phyloP scores from a whole-genome alignment of 2,329 filamentous ascomycete genomes.

The Ascochyta pisi region DNA sequence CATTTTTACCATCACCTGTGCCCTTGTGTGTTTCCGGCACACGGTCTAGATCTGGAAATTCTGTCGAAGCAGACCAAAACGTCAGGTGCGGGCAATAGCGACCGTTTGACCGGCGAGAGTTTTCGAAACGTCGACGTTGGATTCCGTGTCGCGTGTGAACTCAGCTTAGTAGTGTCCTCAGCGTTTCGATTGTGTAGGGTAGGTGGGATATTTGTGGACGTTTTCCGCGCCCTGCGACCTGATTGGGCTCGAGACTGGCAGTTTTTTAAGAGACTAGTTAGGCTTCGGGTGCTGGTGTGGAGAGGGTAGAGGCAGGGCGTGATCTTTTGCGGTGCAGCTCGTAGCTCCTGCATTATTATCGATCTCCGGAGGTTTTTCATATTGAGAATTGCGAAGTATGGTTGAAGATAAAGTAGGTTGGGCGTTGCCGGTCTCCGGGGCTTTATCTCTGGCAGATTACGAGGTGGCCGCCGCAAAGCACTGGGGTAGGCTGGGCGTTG shows the following conservation, averaged over 20 bases:
- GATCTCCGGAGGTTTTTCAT: too few species aligned
- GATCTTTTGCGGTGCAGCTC: background rate
- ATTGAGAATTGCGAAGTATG: too few species aligned
- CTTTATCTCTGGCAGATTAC: background rate
- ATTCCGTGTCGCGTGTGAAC: background rate
- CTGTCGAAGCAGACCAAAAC: background rate
- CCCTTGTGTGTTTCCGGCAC: background rate
- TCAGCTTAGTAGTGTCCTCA: background rate
- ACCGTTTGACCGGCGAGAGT: background rate
- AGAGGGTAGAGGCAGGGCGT: background rate
- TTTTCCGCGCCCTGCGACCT: background rate
- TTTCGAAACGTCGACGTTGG: background rate
- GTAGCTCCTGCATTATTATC: too few species aligned
- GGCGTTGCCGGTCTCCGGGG: background rate
- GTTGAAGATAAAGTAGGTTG: too few species aligned
- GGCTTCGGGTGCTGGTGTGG: background rate
- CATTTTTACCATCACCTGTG: background rate
- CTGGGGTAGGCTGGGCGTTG: background rate
- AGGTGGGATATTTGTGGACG: background rate
- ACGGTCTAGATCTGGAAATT: background rate
- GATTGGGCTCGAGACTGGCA: background rate
- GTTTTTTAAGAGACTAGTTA: background rate
- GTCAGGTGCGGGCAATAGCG: background rate
- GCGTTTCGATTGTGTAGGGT: too few species aligned
- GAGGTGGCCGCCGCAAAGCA: background rate